A percentile compares a stretch with the other conserved stretches of the same genome.
Conservation (phyloP, 2,329 filamentous ascomycete species). For the Xylaria arbuscula region DNA sequence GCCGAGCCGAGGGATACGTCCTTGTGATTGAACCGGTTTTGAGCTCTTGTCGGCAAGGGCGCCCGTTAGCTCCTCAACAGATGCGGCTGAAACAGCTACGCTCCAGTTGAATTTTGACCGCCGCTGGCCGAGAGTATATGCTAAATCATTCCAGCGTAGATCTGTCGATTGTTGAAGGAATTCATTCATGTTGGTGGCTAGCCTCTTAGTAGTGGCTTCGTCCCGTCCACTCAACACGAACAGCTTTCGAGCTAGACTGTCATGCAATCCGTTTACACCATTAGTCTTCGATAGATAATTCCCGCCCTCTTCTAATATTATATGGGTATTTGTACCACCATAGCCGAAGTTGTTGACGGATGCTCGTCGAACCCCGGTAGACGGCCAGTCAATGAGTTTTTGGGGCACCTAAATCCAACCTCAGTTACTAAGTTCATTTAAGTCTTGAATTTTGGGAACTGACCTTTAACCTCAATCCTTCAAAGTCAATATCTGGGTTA, state of each 20-base stretch:
- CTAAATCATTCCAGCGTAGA: conserved; percentile 10
- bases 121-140: conserved; percentile 22
- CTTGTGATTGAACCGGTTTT: conserved; percentile 3
- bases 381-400: conserved; percentile 29
- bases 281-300: not conserved
- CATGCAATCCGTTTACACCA: conserved; percentile 9
- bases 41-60: conserved; percentile 13
- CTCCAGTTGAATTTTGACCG: conserved; percentile 24
- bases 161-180: conserved; percentile 1
- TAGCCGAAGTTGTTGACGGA: conserved; percentile 54
- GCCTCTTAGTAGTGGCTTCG: not conserved
- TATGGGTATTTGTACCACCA: conserved; percentile 54
- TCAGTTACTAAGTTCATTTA: not conserved
- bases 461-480: conserved; percentile 25
- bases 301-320: conserved; percentile 42
- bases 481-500: conserved; percentile 36
- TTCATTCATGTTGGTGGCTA: conserved; percentile 8
- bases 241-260: not conserved
- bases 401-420: conserved; percentile 22
- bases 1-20: conserved; percentile 25
- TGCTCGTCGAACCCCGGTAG: conserved; percentile 34
- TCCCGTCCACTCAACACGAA: conserved; percentile 32
- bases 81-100: conserved; percentile 2
- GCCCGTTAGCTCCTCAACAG: not conserved
- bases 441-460: not conserved